These are phyloP conservation scores for Trichoderma sp. DNA, from an alignment of 2,329 filamentous ascomycete species.

Conservation along the genomic window DNA sequence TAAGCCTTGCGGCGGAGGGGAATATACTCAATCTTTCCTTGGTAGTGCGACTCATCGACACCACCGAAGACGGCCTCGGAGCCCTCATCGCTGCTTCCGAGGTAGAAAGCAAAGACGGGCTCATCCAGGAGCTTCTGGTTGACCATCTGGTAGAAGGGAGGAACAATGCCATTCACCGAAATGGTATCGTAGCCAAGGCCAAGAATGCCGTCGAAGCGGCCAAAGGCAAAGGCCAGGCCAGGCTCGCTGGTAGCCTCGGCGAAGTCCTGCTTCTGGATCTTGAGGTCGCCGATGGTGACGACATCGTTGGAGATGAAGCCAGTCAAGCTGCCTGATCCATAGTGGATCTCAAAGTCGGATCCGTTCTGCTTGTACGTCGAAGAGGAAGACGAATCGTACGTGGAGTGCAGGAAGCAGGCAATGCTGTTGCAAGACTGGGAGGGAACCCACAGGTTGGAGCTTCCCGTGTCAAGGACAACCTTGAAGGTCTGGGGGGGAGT, in stretches of 20 bases:
- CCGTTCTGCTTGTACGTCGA: constrained; percentile 94
- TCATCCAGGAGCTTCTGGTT: constrained; percentile 87
- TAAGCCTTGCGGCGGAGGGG: constrained; percentile 97
- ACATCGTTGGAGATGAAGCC: constrained; percentile 91
- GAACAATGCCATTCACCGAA: constrained; percentile 92
- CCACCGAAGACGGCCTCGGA: constrained; percentile 92
- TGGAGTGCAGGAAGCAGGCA: constrained; percentile 94
- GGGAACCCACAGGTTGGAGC: constrained; percentile 98
- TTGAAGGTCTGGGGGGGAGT: constrained; percentile 94
- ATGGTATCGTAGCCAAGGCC: constrained; percentile 94
- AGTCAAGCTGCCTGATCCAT: constrained; percentile 90
- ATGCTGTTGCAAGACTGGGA: constrained; percentile 88
- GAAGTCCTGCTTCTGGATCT: constrained; percentile 86
- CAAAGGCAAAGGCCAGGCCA: constrained; percentile 95
- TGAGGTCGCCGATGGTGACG: constrained; percentile 82
- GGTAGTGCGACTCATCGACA: constrained; percentile 74
- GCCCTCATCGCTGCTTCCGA: constrained; percentile 68
- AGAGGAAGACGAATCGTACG: constrained; percentile 89
- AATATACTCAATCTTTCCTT: constrained; percentile 86
- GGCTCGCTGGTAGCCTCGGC: constrained; percentile 95
- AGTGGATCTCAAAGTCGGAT: constrained; percentile 84
- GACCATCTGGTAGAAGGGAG: constrained; percentile 95
- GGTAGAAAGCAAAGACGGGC: constrained; percentile 94
- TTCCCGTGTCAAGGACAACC: constrained; percentile 96
- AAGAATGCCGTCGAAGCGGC: constrained; percentile 93